Evolutionary conservation across 257 asterid species (phyloP).

Genomic region (Solanum arcanum): DNA sequence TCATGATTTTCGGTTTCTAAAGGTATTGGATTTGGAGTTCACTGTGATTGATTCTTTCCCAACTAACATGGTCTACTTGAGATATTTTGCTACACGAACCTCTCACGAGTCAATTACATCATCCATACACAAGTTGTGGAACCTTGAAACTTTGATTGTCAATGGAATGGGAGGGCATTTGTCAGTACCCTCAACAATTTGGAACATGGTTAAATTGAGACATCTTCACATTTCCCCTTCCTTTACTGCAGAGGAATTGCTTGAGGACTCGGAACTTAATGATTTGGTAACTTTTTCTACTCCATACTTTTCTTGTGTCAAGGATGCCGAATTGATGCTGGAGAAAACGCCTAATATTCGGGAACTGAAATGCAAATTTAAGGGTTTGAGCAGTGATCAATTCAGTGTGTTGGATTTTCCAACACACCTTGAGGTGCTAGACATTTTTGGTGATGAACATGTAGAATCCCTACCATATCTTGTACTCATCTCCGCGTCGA

Average conservation of each 20-base stretch:
- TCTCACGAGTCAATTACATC: background rate
- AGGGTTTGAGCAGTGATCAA: background rate
- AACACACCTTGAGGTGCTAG: background rate
- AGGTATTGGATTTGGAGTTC: slow-evolving; percentile 4
- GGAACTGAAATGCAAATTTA: background rate
- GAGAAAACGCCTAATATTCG: background rate
- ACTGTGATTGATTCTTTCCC: background rate
- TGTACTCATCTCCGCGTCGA: background rate
- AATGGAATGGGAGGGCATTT: background rate
- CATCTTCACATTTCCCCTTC: background rate
- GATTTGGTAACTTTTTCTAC: background rate
- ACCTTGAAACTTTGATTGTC: background rate
- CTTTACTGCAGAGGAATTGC: background rate
- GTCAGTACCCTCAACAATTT: background rate
- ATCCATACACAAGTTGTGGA: background rate
- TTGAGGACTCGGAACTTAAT: background rate
- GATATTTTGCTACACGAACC: slow-evolving; percentile 1
- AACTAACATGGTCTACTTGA: background rate
- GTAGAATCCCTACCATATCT: background rate
- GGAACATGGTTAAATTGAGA: background rate
- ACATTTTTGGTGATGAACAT: background rate
- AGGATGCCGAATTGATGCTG: background rate
- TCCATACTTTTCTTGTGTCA: background rate
- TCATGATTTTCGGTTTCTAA: background rate
- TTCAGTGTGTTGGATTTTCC: background rate